Evolutionary conservation across 345 rosid species (phyloP).

Genomic region (Raphanus raphanistrum): DNA sequence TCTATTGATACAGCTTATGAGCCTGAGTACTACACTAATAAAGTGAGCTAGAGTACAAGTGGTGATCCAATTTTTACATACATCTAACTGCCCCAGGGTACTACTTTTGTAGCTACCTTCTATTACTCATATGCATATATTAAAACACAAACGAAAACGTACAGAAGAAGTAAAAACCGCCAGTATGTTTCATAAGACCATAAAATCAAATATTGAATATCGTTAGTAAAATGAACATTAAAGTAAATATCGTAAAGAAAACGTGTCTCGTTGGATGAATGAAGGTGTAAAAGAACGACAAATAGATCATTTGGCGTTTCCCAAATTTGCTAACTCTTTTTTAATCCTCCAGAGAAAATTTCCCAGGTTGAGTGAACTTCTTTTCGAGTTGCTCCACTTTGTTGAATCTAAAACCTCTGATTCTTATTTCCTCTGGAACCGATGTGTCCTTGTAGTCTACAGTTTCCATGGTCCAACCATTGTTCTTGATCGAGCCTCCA

Average conservation of each 20-base stretch:
- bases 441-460: conserved; percentile 73
- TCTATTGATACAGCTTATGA: background rate
- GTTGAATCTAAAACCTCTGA: conserved; percentile 73
- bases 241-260: background rate
- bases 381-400: conserved; percentile 70
- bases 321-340: background rate
- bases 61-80: background rate
- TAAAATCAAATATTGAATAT: conserved; percentile 4
- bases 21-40: background rate
- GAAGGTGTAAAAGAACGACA: background rate
- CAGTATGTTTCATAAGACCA: background rate
- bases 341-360: conserved; percentile 34
- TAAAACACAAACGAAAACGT: background rate
- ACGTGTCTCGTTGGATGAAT: background rate
- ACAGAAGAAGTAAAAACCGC: background rate
- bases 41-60: background rate
- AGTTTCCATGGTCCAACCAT: conserved; percentile 72
- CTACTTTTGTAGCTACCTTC: background rate
- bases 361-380: conserved; percentile 55
- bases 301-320: background rate
- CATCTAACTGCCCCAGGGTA: background rate
- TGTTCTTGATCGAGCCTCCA: conserved; percentile 68
- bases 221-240: background rate
- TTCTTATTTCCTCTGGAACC: conserved; percentile 72
- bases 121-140: background rate